These are phyloP conservation scores for Blastomyces percursus DNA, from an alignment of 2,329 filamentous ascomycete species.

Conservation along the genomic window DNA sequence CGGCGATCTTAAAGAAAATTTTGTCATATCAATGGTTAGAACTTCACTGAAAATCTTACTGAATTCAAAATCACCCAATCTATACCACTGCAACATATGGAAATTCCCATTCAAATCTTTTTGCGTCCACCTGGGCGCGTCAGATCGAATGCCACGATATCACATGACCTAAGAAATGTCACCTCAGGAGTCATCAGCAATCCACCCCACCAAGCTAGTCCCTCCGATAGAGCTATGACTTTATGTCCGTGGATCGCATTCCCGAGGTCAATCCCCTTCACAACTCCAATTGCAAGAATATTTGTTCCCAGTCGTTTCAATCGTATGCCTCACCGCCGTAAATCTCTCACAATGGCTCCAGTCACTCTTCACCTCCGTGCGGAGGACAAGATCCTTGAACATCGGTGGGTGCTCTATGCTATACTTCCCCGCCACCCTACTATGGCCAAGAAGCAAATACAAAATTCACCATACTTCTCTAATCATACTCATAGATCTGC, in stretches of 20 bases:
- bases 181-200: background rate
- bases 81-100: background rate
- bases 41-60: background rate
- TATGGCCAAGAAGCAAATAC: background rate
- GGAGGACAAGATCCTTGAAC: constrained; percentile 17
- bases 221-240: background rate
- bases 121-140: too few species aligned
- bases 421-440: background rate
- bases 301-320: background rate
- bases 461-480: background rate
- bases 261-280: background rate
- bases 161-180: background rate
- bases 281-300: constrained; percentile 3
- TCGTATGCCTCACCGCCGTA: background rate
- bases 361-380: constrained; percentile 16
- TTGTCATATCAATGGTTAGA: background rate
- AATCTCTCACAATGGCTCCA: constrained; percentile 6
- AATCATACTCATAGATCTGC: constrained; percentile 12
- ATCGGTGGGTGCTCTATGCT: constrained; percentile 10
- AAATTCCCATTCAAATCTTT: background rate
- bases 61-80: background rate
- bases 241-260: background rate
- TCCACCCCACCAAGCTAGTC: background rate
- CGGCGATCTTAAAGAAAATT: too few species aligned
- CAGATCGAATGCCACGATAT: background rate